Conservation (phyloP, 257 asterid genomes). For the Anisodus acutangulus region DNA sequence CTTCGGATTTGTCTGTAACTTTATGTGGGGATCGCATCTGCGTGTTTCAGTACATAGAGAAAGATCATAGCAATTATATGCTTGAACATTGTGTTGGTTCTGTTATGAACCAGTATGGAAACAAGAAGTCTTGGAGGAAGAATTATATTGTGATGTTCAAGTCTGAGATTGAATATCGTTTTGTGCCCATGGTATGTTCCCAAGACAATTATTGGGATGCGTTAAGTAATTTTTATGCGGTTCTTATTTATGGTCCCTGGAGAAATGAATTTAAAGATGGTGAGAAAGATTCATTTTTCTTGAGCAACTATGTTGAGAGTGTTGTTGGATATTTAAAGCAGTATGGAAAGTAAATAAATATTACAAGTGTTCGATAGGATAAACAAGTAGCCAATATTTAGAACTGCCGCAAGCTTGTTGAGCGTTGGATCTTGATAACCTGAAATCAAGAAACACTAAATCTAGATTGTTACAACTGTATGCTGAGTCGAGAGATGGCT, state of each 20-base stretch:
- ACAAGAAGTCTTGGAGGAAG: constrained; percentile 25
- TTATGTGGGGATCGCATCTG: constrained; percentile 28
- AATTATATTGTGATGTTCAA: constrained; percentile 13
- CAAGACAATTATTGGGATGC: constrained; percentile 29
- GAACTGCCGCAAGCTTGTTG: too few relatives aligned
- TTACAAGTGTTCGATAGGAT: too few relatives aligned
- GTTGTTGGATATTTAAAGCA: too few relatives aligned
- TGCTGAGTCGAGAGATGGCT: too few relatives aligned
- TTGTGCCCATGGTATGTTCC: too few relatives aligned
- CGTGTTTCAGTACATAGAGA: background rate
- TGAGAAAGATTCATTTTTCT: constrained; percentile 32
- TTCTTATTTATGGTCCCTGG: constrained; percentile 32
- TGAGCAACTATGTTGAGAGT: constrained; percentile 35
- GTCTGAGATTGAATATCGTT: too few relatives aligned
- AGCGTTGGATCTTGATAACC: too few relatives aligned
- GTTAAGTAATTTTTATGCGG: constrained; percentile 20
- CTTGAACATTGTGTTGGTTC: constrained; percentile 38
- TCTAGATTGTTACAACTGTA: too few relatives aligned
- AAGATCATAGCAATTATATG: constrained; percentile 28
- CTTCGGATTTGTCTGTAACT: constrained; percentile 27
- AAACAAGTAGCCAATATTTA: too few relatives aligned
- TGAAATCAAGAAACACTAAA: too few relatives aligned
- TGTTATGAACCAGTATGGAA: constrained; percentile 47
- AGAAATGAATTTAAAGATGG: constrained; percentile 29
- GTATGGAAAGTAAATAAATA: too few relatives aligned